phyloP scores from a whole-genome alignment of 768 basidiomycete species.

The Tephrocybe sp. region DNA sequence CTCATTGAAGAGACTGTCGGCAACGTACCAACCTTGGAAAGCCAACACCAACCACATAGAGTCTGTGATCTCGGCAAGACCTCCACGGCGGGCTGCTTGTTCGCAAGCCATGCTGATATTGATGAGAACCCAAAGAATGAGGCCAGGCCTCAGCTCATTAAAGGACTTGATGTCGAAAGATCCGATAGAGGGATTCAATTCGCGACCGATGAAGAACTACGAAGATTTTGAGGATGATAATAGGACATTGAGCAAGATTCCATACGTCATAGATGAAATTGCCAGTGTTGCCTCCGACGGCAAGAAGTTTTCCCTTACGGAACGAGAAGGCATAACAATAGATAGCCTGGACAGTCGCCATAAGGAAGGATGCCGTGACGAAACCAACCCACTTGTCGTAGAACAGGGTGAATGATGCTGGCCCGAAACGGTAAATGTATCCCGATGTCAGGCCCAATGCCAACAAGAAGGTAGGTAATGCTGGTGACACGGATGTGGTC shows the following conservation, averaged over 20 bases:
- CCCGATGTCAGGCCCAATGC: conserved; percentile 73
- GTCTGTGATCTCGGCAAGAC: conserved; percentile 66
- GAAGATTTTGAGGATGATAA: conserved; percentile 2
- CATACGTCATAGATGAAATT: conserved; percentile 88
- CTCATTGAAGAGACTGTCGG: conserved; percentile 89
- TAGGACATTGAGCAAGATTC: conserved; percentile 10
- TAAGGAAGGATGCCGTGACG: conserved; percentile 74
- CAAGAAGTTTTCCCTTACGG: conserved; percentile 66
- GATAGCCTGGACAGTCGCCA: conserved; percentile 73
- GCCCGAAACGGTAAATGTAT: conserved; percentile 69
- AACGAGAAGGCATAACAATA: conserved; percentile 74
- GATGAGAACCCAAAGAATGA: conserved; percentile 89
- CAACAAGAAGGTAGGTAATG: conserved; percentile 84
- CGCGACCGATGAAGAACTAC: conserved; percentile 94
- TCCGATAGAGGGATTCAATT: conserved; percentile 86
- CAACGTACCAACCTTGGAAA: conserved; percentile 87
- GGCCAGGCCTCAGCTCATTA: conserved; percentile 86
- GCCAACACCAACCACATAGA: conserved; percentile 87
- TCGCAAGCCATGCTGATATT: conserved; percentile 90
- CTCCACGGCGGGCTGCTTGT: conserved; percentile 83
- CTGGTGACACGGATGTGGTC: conserved; percentile 38
- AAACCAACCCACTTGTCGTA: conserved; percentile 93
- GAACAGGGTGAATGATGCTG: conserved; percentile 80
- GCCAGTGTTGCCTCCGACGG: conserved; percentile 90
- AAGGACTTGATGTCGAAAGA: conserved; percentile 65